Base-by-base conservation (phyloP, 2,329 filamentous ascomycete species). In the Alternaria incomplexa region DNA sequence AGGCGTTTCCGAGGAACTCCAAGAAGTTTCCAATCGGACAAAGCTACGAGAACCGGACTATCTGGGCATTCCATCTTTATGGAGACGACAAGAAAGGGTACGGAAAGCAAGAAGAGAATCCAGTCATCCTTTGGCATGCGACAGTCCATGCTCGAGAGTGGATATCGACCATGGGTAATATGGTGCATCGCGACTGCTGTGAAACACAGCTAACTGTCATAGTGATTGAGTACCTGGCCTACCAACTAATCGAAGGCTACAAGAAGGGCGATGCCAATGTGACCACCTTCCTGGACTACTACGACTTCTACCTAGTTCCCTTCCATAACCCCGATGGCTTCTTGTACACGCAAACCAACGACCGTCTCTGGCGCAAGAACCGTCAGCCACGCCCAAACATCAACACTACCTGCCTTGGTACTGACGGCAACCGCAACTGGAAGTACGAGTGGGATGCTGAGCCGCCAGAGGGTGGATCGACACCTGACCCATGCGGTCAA, bases 401-500 rank as follows among this genome's bases (percentile, higher is more conserved):
- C 15, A 74, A 75, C 55, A 68, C 64, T 5, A 72, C 70, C 17
- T 79, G 76, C 58, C 40, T 71, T 44, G 77, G 77, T 12, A 73
- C 74, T 6, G 77, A 79, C 54, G 76, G 77, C 25, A 79, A 79
- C 63, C 73, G 77, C 47, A 79, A 79, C 61, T 79, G 77, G 77
- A 71, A 69, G 15, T 76, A 68, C 12, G 70, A 72, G 40, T 79
- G 77, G 76, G 64, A 72, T 23, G 69, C 73, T 48, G 72, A 64
- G 63, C 76, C 60, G 57, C 77, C 56, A 36, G 70, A 64, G 51
- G 71, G 68, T 17, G 71, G 70, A 2, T 73, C 70, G 1, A 73
- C 70, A 1, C 69, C 70, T 4, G 63, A 78, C 32, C 77, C 77
- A 1, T 79, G 76, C 50, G 72, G 73, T 1, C 69, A 79, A 32